These are phyloP conservation scores for Heterobasidion irregulare DNA, from an alignment of 1,284 basidiomycete genomes.

Conservation along the genomic window DNA sequence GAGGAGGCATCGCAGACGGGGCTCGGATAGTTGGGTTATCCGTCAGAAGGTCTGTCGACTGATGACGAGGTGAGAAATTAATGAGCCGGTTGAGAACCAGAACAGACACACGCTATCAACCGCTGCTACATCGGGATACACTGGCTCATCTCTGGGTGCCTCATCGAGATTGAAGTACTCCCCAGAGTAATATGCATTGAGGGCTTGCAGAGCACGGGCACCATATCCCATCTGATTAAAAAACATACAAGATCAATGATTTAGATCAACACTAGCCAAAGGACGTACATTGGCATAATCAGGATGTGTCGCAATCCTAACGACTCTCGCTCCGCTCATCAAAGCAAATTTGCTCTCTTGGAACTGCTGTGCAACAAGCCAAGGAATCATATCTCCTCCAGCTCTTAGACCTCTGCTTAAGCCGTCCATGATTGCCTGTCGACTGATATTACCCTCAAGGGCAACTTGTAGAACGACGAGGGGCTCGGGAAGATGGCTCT, in stretches of 20 bases:
- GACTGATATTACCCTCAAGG: conserved; percentile 90
- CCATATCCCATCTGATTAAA: conserved; percentile 91
- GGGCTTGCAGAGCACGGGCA: conserved; percentile 79
- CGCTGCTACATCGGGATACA: conserved; percentile 53
- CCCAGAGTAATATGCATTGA: conserved; percentile 90
- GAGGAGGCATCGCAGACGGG: conserved; percentile 80
- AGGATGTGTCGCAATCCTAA: conserved; percentile 95
- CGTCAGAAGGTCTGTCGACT: conserved; percentile 52
- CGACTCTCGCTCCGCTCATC: conserved; percentile 87
- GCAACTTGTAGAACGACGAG: conserved; percentile 95
- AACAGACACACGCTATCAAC: conserved; percentile 47
- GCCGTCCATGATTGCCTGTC: conserved; percentile 81
- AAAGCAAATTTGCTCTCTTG: conserved; percentile 93
- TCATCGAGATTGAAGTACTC: conserved; percentile 91
- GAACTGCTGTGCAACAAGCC: conserved; percentile 94
- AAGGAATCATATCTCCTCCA: conserved; percentile 97
- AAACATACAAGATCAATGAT: conserved; percentile 2
- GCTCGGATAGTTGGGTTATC: conserved; percentile 75
- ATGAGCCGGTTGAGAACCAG: not conserved
- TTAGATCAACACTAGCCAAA: not conserved
- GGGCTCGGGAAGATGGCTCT: conserved; percentile 83
- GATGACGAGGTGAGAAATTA: not conserved
- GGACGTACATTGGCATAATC: conserved; percentile 79
- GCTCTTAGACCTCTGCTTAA: conserved; percentile 74
- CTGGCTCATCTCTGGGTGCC: conserved; percentile 39